A percentile compares a stretch with the other conserved stretches of the same genome.
Conservation (phyloP, 805 yeast genomes). For the Ogataea glucozyma region DNA sequence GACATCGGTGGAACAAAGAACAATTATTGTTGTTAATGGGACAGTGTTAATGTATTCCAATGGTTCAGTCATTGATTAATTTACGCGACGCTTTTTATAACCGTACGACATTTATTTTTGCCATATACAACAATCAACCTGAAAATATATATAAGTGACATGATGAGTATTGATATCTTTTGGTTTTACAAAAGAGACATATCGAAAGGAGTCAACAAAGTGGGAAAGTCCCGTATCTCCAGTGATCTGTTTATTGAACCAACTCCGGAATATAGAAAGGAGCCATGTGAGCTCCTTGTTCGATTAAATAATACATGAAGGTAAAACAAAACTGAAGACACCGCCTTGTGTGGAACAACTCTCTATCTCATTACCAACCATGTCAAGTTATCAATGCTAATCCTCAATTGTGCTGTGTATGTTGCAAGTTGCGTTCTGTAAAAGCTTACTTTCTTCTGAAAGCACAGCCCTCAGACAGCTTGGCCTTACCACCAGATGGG, state of each 20-base stretch:
- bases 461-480: constrained; percentile 98
- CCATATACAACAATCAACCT: constrained; percentile 3
- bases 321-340: constrained; percentile 8
- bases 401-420: constrained; percentile 8
- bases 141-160: constrained; percentile 2
- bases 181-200: not conserved
- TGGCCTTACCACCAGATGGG: constrained; percentile 99
- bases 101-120: constrained; percentile 6
- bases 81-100: not conserved
- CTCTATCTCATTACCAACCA: constrained; percentile 8
- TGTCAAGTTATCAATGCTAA: constrained; percentile 9
- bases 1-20: not conserved
- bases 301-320: constrained; percentile 10
- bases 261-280: constrained; percentile 9
- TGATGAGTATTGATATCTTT: not conserved
- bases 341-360: constrained; percentile 6
- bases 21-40: too few relatives aligned
- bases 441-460: constrained; percentile 92
- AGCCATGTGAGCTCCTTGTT: constrained; percentile 6
- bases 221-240: not conserved
- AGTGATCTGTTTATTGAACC: not conserved
- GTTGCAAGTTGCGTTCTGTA: constrained; percentile 6
- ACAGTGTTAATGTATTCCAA: not conserved
- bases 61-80: not conserved
- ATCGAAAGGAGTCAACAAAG: not conserved